Evolutionary conservation across 768 basidiomycete species (phyloP), one percentile per base, ranked within the genome.

Genomic region (Ephemerocybe angulata): DNA sequence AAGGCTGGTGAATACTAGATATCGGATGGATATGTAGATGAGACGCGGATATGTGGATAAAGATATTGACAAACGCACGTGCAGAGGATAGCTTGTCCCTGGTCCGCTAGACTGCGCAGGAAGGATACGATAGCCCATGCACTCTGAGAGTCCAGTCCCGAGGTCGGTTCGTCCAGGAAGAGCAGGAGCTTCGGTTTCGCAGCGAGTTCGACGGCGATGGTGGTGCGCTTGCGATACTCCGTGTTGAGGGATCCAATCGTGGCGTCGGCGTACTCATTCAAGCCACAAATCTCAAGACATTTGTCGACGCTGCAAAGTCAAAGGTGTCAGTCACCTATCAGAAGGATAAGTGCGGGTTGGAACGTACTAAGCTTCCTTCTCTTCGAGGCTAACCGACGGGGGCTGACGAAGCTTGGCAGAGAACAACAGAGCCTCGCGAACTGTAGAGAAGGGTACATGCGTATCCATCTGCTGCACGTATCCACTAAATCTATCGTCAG

Each of bases 81-180:
- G 84, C 92, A 94, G 25, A 96, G 74, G 63, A 95, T 93, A 25
- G 90, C 88, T 64, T 93, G 92, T 1, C 93, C 93, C 52, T 81
- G 81, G 54, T 88, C 80, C 3, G 91, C 90, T 27, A 95, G 80
- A 31, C 85, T 79, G 4, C 85, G 76, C 46, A 94, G 72, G 76
- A 94, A 90, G 4, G 77, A 74, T 49, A 91, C 72, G 59, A 93
- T 90, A 24, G 86, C 85, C 89, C 90, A 90, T 2, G 92, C 90
- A 44, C 86, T 88, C 67, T 93, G 90, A 12, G 90, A 91, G 65
- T 93, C 91, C 12, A 94, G 78, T 52, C 92, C 91, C 21, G 89
- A 86, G 0, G 93, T 95, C 0, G 93, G 93, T 66, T 95, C 92
- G 63, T 94, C 93, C 50, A 93, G 72, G 79, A 95, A 95, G 19